Base-by-base conservation (phyloP, 225 moss, liverwort and hornwort species). In the Straminergon stramineum region DNA sequence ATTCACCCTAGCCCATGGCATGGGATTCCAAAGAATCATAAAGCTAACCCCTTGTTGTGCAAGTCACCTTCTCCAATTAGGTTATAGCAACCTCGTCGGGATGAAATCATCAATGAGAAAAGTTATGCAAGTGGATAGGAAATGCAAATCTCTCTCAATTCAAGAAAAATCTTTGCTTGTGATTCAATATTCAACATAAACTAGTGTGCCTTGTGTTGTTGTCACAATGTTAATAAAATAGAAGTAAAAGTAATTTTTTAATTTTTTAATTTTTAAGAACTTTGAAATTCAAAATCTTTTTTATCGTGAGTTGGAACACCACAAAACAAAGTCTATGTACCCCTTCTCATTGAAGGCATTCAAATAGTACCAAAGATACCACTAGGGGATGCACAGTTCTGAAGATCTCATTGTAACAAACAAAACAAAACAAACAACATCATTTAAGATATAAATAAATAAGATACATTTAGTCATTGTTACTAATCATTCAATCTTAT, bases 301-400 rank as follows among this genome's bases (percentile, higher is more conserved):
- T 0, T 7, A 13, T 1, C 0, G 0, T 62, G 6, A 14, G 62
- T 13, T 3, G 0, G 3, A 61, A 61, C 6, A 0, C 12, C 27
- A 27, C 0, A 3, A 61, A 61, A 28, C 2, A 28, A 28, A 26
- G 26, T 60, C 4, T 2, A 2, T 24, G 11, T 5, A 60, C 26
- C 60, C 60, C 4, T 60, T 11, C 2, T 24, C 17, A 9, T 1
- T 13, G 7, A 26, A 6, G 6, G 13, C 13, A 27, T 27, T 28
- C 13, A 1, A 1, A 63, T 4, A 15, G 30, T 63, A 28, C 14
- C 26, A 28, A 63, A 15, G 28, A 63, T 3, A 3, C 0, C 1
- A 63, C 3, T 48, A 6, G 4, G 30, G 30, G 30, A 27, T 0
- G 7, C 14, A 62, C 2, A 3, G 7, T 62, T 15, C 2, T 1